Conservation (phyloP, 2,329 filamentous ascomycete species). For the Botrytis hyacinthi region DNA sequence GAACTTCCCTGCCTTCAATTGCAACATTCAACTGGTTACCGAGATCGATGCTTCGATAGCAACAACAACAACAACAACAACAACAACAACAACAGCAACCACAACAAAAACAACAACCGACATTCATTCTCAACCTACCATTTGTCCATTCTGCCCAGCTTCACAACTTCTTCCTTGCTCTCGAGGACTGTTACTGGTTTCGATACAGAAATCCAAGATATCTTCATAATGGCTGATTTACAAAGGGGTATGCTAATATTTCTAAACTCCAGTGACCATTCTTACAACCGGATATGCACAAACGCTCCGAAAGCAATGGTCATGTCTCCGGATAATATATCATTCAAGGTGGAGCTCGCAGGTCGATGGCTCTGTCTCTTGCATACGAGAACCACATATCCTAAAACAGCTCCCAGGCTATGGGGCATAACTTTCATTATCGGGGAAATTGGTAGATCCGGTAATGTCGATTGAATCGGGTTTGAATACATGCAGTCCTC, state of each 20-base stretch:
- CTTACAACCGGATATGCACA: neutral
- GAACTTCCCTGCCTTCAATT: neutral
- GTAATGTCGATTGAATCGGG: neutral
- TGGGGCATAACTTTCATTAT: neutral
- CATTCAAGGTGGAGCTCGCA: neutral
- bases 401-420: neutral
- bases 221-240: neutral
- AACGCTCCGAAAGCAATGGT: neutral
- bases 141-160: neutral
- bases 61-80: neutral
- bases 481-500: neutral
- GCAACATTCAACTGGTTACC: neutral
- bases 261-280: neutral
- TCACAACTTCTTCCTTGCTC: neutral
- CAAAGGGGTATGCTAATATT: neutral
- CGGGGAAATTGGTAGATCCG: neutral
- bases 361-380: neutral
- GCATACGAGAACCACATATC: slow-evolving; percentile 13
- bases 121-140: neutral
- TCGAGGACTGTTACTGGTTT: neutral
- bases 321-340: neutral
- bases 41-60: neutral
- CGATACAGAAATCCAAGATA: neutral
- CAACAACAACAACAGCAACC: neutral
- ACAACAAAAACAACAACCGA: neutral